Evolutionary conservation across 495 filamentous ascomycete genomes (phyloP), one percentile per base, ranked within the genome.

Genomic region (Amorphotheca resinae): DNA sequence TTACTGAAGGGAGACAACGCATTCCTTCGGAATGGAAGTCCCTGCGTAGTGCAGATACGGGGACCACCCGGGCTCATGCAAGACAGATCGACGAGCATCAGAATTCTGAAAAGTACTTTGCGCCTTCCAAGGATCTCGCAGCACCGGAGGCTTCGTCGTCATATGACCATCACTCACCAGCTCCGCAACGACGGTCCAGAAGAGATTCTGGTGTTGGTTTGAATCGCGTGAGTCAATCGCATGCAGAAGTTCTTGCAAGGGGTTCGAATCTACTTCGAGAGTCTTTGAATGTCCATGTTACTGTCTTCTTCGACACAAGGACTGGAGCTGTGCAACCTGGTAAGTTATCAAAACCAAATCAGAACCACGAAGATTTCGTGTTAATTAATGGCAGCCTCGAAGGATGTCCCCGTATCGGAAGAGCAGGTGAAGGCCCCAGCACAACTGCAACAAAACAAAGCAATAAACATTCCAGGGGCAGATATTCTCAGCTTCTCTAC

Each of bases 221-320:
- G 8, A 17, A 9, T 26, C 15, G 37, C 50, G 51, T 23, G 52
- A 56, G 42, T 48, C 50, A 38, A 46, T 55, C 58, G n/a, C 53
- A 54, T 12, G 54, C 58, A 26, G 52, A 54, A 41, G 48, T 61
- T 36, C 58, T 63, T 42, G 51, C 55, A 11, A 56, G 59, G 18
- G 69, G 66, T 14, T 53, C 62, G 20, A 64, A 62, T 32, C 53
- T 71, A n/a, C 59, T 70, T 21, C 59, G 67, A 14, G 63, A 72
- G 41, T 63, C 67, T 0, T 58, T 70, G 14, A 63, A 64, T 14
- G 61, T 61, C 0, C 69, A 70, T 16, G 69, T 67, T 0, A 60
- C 65, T 6, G 34, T 66, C 0, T 72, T 70, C 37, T 44, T 71
- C 4, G 68, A 73, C 49, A 65, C 67, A 0, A 58, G 26, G n/a